Base-by-base conservation (phyloP, 495 filamentous ascomycete genomes). In the Tuber microsphaerosporum region DNA sequence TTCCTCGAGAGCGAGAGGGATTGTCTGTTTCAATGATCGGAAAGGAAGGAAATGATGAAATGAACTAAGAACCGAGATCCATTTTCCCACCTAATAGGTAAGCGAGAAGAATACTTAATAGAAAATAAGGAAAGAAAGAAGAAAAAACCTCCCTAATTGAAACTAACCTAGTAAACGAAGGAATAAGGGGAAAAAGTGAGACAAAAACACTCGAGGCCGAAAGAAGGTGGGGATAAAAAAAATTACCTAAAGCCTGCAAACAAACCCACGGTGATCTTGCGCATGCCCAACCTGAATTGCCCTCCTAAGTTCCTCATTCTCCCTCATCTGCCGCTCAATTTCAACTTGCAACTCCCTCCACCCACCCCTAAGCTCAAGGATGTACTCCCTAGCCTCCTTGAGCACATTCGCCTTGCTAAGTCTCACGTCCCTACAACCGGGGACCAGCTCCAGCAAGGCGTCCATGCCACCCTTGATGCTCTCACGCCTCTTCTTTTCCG, bases 401-500 rank as follows among this genome's bases (percentile, higher is more conserved):
- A 83, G 56, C 65, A 83, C 81, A n/a, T 82, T 81, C 48, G 81
- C 81, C 69, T 83, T 83, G 4, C 75, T 78, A 39, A 80, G 75
- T n/a, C 78, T 61, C 17, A 77, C 76, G 42, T 83, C 81, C 43
- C 74, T 75, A 16, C 81, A 83, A 20, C 75, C 80, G 6, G 81
- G 81, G 22, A 83, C 81, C n/a, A 82, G 70, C 20, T 82, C 77
- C 34, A 83, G 76, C 70, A 83, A 71, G 22, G 81, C 81, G 43
- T 83, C 79, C 81, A 83, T 82, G n/a, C 81, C 81, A 72, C 80
- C 76, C 71, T 83, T 83, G 10, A 83, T 83, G 39, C 80, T 83
- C 73, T 82, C 81, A n/a, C 81, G 74, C 22, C 81, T 75, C 69
- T 78, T 81, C 70, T 83, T 82, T 72, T 83, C 81, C 31, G 81